phyloP scores from a whole-genome alignment of 2,329 filamentous ascomycete species.

The Pseudocercospora eumusae region DNA sequence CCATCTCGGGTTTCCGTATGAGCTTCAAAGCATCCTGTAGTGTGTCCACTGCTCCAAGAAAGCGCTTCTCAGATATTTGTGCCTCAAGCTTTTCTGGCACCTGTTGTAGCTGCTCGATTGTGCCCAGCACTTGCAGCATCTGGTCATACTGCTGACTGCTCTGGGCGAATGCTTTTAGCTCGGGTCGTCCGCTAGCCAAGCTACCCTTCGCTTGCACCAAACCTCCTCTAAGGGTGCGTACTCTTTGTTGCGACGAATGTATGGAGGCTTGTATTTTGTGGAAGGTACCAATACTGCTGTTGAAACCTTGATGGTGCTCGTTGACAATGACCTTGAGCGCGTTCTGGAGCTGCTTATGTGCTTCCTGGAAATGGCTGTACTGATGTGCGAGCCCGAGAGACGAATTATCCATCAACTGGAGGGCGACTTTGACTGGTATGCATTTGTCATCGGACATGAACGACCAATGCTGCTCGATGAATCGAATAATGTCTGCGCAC shows the following conservation, averaged over 20 bases:
- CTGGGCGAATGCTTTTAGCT: constrained; percentile 84
- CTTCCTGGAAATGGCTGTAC: constrained; percentile 79
- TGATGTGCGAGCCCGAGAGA: constrained; percentile 89
- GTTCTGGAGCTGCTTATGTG: constrained; percentile 84
- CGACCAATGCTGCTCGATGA: constrained; percentile 87
- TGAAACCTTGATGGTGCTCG: constrained; percentile 98
- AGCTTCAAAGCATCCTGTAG: constrained; percentile 82
- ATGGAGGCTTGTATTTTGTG: constrained; percentile 98
- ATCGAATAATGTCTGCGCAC: constrained; percentile 64
- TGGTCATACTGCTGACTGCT: constrained; percentile 89
- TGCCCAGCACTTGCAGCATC: constrained; percentile 75
- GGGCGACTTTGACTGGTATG: constrained; percentile 88
- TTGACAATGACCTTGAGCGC: constrained; percentile 94
- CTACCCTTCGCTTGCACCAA: constrained; percentile 76
- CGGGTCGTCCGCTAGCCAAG: constrained; percentile 81
- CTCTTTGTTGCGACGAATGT: constrained; percentile 80
- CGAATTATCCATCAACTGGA: constrained; percentile 91
- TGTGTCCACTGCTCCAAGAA: constrained; percentile 87
- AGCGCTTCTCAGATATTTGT: constrained; percentile 93
- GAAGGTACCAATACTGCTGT: constrained; percentile 97
- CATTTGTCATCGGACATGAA: constrained; percentile 88
- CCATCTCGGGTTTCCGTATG: constrained; percentile 82
- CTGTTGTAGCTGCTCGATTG: constrained; percentile 75
- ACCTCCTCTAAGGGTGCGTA: constrained; percentile 80
- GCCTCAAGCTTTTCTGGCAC: constrained; percentile 92